Evolutionary conservation across 371 early-diverging fungal species (phyloP).

Genomic region (Rhizomucor pusillus): DNA sequence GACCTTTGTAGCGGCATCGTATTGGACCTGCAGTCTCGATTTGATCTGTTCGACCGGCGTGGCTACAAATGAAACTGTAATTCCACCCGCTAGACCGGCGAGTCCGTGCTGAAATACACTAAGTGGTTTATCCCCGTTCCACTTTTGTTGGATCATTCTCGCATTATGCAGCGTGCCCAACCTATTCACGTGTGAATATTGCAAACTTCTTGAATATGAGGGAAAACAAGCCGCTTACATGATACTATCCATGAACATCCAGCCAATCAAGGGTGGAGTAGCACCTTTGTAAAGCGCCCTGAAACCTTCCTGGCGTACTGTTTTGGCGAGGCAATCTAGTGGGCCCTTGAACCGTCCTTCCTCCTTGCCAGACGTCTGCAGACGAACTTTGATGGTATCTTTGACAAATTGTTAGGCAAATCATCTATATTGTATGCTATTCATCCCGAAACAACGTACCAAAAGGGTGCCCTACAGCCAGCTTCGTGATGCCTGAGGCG

Average conservation of each 20-base stretch:
- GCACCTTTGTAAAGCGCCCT: conserved; percentile 90
- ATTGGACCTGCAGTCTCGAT: conserved; percentile 88
- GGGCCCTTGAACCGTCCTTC: conserved; percentile 86
- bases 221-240: conserved; percentile 42
- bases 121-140: conserved; percentile 63
- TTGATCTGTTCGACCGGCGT: conserved; percentile 89
- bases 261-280: conserved; percentile 90
- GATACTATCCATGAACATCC: conserved; percentile 89
- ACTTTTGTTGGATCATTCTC: conserved; percentile 62
- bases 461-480: conserved; percentile 81
- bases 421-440: neutral
- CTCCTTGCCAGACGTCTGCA: conserved; percentile 71
- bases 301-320: conserved; percentile 74
- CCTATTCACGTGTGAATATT: conserved; percentile 29
- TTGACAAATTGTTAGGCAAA: neutral
- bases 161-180: conserved; percentile 83
- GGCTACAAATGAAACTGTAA: conserved; percentile 88
- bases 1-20: conserved; percentile 65
- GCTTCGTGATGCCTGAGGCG: conserved; percentile 78
- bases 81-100: conserved; percentile 81
- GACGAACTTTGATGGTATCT: conserved; percentile 77
- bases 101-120: conserved; percentile 68
- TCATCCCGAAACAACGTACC: conserved; percentile 40
- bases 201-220: no score
- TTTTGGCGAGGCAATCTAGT: conserved; percentile 75